phyloP scores from a whole-genome alignment of 371 early-diverging fungal genomes.

The Lichtheimia corymbifera region DNA sequence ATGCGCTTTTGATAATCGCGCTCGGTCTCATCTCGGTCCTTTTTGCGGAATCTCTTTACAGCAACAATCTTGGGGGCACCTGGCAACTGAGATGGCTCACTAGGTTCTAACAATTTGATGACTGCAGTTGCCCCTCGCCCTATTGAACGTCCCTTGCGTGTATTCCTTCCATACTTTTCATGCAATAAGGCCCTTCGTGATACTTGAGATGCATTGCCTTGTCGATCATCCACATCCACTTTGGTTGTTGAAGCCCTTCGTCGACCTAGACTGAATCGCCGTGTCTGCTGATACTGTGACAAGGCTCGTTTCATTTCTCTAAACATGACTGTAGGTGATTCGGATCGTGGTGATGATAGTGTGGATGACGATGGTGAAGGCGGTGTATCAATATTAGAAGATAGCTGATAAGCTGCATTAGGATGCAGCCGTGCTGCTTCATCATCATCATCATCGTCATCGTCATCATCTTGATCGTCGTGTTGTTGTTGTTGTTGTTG shows the following conservation, averaged over 20 bases:
- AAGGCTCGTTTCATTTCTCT: slow-evolving; percentile 21
- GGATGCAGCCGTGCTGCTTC: slow-evolving; percentile 15
- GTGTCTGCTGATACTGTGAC: slow-evolving; percentile 23
- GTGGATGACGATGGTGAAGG: slow-evolving; percentile 16
- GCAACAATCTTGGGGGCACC: slow-evolving; percentile 21
- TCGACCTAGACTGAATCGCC: slow-evolving; percentile 8
- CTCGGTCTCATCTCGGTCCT: slow-evolving; percentile 27
- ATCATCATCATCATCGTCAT: not conserved
- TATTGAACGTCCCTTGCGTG: slow-evolving; percentile 18
- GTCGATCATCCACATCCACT: slow-evolving; percentile 6
- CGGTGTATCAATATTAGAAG: slow-evolving; percentile 5
- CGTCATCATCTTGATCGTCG: too few species aligned
- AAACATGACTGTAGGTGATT: slow-evolving; percentile 21
- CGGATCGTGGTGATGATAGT: slow-evolving; percentile 11
- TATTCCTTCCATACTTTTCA: slow-evolving; percentile 17
- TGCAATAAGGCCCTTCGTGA: slow-evolving; percentile 11
- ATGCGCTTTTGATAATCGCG: slow-evolving; percentile 37
- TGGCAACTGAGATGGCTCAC: not conserved
- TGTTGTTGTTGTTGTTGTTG: slow-evolving; percentile 2
- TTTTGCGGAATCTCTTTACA: slow-evolving; percentile 40
- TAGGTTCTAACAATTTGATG: slow-evolving; percentile 12
- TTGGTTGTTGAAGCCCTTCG: slow-evolving; percentile 5
- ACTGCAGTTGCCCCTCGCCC: slow-evolving; percentile 28
- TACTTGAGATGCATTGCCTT: not conserved
- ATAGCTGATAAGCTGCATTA: slow-evolving; percentile 15